Conservation (phyloP, 2,329 filamentous ascomycete genomes). For the Aschersonia sp. region DNA sequence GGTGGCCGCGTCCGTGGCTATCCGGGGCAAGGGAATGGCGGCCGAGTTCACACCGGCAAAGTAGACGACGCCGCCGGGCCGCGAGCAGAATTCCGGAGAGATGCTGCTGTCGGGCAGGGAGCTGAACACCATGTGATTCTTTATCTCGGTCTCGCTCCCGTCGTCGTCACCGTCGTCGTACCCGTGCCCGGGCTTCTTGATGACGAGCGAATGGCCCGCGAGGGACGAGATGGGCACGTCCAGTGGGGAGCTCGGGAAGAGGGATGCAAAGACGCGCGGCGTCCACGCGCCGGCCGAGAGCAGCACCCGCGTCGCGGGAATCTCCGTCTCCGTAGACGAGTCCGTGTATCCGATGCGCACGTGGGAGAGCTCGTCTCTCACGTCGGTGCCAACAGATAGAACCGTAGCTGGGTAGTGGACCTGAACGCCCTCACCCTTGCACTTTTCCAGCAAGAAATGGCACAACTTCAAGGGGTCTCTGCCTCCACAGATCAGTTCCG, state of each 20-base stretch:
- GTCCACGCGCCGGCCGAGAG: conserved; percentile 62
- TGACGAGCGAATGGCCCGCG: conserved; percentile 58
- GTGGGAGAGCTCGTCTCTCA: conserved; percentile 31
- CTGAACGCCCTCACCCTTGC: conserved; percentile 43
- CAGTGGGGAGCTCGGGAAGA: conserved; percentile 44
- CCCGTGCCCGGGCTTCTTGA: conserved; percentile 33
- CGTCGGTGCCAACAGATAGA: conserved; percentile 34
- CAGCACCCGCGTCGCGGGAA: conserved; percentile 51
- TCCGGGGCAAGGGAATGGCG: conserved; percentile 40
- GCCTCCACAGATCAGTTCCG: background rate
- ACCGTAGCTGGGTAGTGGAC: conserved; percentile 50
- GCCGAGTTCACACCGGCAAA: conserved; percentile 56
- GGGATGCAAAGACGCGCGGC: conserved; percentile 41
- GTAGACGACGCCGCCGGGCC: conserved; percentile 54
- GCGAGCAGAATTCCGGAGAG: conserved; percentile 57
- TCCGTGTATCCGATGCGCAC: conserved; percentile 32
- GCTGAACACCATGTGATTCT: conserved; percentile 53
- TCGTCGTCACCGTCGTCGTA: conserved; percentile 12
- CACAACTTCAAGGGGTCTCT: conserved; percentile 55
- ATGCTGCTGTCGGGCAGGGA: conserved; percentile 39
- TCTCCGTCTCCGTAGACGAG: conserved; percentile 27
- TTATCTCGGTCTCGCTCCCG: conserved; percentile 15
- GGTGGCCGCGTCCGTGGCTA: conserved; percentile 8
- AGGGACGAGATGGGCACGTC: conserved; percentile 37
- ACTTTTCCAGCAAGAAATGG: conserved; percentile 45